These are phyloP conservation scores for Aspergillus terreus DNA, from an alignment of 2,329 filamentous ascomycete genomes.

Conservation along the genomic window DNA sequence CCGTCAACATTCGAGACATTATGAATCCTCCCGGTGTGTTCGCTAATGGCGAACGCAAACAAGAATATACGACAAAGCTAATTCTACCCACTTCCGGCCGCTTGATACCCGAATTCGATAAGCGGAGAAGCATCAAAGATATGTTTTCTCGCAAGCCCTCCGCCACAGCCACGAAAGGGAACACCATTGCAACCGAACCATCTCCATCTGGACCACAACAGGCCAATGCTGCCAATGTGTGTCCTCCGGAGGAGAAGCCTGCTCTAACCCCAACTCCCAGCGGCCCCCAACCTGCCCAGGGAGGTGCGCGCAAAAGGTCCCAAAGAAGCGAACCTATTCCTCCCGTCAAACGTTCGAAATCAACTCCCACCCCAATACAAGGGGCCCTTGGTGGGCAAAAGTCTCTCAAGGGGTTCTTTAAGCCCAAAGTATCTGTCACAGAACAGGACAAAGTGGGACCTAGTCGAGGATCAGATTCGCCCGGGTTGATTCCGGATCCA, in stretches of 20 bases:
- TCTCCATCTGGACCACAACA: not conserved
- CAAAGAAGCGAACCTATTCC: conserved; percentile 25
- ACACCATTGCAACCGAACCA: not conserved
- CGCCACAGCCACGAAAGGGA: conserved; percentile 12
- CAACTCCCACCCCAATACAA: conserved; percentile 23
- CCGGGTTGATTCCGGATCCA: not conserved
- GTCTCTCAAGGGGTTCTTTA: conserved; percentile 78
- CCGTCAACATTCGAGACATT: conserved; percentile 62
- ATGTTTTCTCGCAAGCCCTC: conserved; percentile 72
- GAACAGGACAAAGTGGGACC: not conserved
- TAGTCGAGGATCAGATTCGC: not conserved
- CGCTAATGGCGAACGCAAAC: conserved; percentile 59
- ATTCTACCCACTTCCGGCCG: conserved; percentile 73
- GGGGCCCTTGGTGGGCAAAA: conserved; percentile 49
- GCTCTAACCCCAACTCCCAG: not conserved
- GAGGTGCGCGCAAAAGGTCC: conserved; percentile 37
- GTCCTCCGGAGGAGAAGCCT: not conserved
- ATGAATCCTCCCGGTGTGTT: conserved; percentile 77
- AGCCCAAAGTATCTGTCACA: conserved; percentile 49
- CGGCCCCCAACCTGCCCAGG: conserved; percentile 3
- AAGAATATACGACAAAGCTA: conserved; percentile 63
- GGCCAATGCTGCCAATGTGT: not conserved
- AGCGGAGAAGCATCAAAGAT: conserved; percentile 79
- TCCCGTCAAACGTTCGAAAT: conserved; percentile 51
- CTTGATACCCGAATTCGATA: conserved; percentile 82